Evolutionary conservation across 1,284 basidiomycete species (phyloP), one percentile per base, ranked within the genome.

Genomic region (Apiotrichum gamsii): DNA sequence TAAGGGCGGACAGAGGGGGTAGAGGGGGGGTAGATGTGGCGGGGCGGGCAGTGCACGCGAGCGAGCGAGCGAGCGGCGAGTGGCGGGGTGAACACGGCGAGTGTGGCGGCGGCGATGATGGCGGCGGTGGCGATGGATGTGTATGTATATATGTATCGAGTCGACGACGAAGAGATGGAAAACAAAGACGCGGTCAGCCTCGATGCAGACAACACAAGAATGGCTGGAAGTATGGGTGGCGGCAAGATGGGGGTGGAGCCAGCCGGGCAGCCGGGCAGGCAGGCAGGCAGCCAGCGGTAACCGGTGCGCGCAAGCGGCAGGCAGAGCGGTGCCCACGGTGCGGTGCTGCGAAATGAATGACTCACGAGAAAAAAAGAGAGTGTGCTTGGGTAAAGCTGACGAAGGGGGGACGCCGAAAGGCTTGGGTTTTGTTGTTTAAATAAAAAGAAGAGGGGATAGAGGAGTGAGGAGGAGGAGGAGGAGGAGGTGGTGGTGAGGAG

Each of bases 301-400:
- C n/a, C n/a, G n/a, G n/a, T n/a, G n/a, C n/a, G n/a, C n/a, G n/a
- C n/a, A n/a, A n/a, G n/a, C n/a, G n/a, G n/a, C n/a, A n/a, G n/a
- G n/a, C n/a, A n/a, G n/a, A n/a, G n/a, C n/a, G n/a, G n/a, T n/a
- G n/a, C n/a, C n/a, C n/a, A n/a, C n/a, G n/a, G n/a, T n/a, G n/a
- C n/a, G n/a, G n/a, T n/a, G n/a, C n/a, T n/a, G n/a, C n/a, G n/a
- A n/a, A n/a, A n/a, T n/a, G n/a, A n/a, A n/a, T 38, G 18, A 49
- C 32, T 39, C 31, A 43, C 42, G 47, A 31, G 25, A 29, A 35
- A 31, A 37, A 38, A 43, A 18, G 29, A 36, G 43, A 31, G 38
- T 31, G 34, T 34, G 40, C 23, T 43, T 29, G 23, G 35, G 25
- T 35, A 43, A 24, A 33, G 15, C 16, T 16, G 44, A 35, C 8